A percentile compares a stretch with the other conserved stretches of the same genome.
Conservation (phyloP, 2,329 filamentous ascomycete genomes). For the Colletotrichum chrysophilum region DNA sequence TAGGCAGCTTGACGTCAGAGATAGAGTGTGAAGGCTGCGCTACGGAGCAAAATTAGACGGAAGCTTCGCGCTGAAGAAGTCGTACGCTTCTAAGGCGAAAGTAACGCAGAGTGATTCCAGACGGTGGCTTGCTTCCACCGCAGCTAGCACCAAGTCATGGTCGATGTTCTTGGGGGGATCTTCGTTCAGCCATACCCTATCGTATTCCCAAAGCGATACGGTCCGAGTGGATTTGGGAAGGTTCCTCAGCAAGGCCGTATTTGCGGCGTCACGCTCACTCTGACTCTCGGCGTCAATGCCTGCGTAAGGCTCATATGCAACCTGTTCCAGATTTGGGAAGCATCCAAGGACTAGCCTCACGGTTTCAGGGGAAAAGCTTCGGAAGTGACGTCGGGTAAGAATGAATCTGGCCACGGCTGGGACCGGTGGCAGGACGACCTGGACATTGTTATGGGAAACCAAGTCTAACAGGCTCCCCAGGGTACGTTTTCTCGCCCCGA, state of each 20-base stretch:
- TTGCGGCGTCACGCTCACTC: neutral
- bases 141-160: neutral
- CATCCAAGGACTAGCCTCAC: neutral
- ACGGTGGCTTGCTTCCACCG: neutral
- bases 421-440: neutral
- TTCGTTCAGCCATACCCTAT: accelerated
- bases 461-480: neutral
- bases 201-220: neutral
- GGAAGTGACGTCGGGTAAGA: neutral
- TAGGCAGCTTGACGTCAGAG: neutral
- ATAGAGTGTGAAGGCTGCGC: neutral
- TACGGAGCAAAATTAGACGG: neutral
- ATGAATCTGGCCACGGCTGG: neutral
- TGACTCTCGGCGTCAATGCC: neutral
- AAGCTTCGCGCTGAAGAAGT: neutral
- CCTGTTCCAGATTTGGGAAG: neutral
- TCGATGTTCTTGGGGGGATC: accelerated
- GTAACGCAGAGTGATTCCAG: neutral
- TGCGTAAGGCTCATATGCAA: neutral
- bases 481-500: neutral
- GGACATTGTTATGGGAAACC: neutral
- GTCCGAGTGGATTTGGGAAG: neutral
- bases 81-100: neutral
- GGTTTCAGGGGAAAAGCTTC: neutral
- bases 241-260: accelerated